Evolutionary conservation across 164 flowering plant genomes (phyloP).

Genomic region (Pachysandra terminalis): DNA sequence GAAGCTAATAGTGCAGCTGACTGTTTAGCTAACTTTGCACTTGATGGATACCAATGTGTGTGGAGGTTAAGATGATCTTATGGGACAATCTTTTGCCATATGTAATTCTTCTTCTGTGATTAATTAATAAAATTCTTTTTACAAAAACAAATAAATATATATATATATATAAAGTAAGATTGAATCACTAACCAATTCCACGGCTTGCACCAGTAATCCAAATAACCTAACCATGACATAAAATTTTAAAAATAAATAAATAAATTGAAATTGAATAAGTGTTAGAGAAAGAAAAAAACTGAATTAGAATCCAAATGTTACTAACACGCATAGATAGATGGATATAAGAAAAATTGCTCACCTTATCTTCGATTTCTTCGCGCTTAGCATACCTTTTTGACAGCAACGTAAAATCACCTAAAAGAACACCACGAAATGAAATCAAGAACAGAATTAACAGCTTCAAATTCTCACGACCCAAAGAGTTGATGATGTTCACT

Average conservation of each 20-base stretch:
- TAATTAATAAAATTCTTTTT: neutral
- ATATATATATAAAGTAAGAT: neutral
- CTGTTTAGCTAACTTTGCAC: no score
- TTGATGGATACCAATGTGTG: no score
- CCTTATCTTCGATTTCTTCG: slow-evolving; percentile 83
- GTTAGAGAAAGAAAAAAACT: neutral
- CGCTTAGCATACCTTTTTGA: slow-evolving; percentile 57
- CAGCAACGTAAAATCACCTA: slow-evolving; percentile 76
- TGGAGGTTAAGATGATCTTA: no score
- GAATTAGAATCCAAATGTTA: neutral
- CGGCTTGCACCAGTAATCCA: slow-evolving; percentile 98
- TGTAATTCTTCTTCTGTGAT: no score
- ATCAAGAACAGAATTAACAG: neutral
- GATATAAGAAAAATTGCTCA: slow-evolving; percentile 3
- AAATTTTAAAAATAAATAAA: neutral
- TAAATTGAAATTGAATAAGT: neutral
- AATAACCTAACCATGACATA: slow-evolving; percentile 48
- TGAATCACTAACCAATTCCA: slow-evolving; percentile 64
- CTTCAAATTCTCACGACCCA: neutral
- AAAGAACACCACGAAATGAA: neutral
- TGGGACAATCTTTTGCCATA: no score
- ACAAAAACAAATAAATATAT: neutral
- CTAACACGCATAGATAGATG: neutral
- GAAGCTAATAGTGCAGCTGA: no score
- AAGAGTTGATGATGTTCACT: neutral